phyloP scores from a whole-genome alignment of 2,329 filamentous ascomycete genomes.

The Aspergillus proliferans region DNA sequence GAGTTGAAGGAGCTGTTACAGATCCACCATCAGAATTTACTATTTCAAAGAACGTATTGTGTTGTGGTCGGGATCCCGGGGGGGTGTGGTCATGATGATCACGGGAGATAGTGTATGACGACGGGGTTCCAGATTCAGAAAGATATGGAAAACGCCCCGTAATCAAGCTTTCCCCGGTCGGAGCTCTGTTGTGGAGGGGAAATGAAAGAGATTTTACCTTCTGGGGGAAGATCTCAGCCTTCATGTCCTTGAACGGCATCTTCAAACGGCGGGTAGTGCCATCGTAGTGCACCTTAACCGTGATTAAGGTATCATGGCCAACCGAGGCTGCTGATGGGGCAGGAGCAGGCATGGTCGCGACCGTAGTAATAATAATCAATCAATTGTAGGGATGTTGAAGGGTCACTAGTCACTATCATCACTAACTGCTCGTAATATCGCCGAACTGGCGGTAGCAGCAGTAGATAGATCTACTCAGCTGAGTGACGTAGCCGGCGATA shows the following conservation, averaged over 20 bases:
- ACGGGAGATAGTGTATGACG: too few species aligned
- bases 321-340: conserved; percentile 42
- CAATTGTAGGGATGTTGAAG: background rate
- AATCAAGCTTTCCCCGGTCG: conserved; percentile 15
- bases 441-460: background rate
- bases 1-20: conserved; percentile 59
- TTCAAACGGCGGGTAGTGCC: conserved; percentile 77
- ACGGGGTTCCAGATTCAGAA: background rate
- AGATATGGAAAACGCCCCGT: conserved; percentile 2
- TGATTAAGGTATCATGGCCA: conserved; percentile 66
- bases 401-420: too few species aligned
- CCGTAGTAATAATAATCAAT: conserved; percentile 2
- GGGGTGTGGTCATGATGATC: background rate
- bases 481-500: conserved; percentile 2
- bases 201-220: conserved; percentile 60
- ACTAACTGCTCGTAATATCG: background rate
- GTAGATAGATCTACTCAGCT: background rate
- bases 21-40: too few species aligned
- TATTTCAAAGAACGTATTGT: too few species aligned
- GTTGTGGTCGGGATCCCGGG: background rate
- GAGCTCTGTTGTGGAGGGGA: conserved; percentile 26
- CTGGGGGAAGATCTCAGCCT: conserved; percentile 64
- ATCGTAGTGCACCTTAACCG: conserved; percentile 76
- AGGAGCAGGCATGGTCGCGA: conserved; percentile 28
- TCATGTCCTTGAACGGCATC: conserved; percentile 79